Percentiles rank a stretch among this genome's conserved stretches.
Conservation (phyloP, 345 rosid species). For the Turnera subulata region DNA sequence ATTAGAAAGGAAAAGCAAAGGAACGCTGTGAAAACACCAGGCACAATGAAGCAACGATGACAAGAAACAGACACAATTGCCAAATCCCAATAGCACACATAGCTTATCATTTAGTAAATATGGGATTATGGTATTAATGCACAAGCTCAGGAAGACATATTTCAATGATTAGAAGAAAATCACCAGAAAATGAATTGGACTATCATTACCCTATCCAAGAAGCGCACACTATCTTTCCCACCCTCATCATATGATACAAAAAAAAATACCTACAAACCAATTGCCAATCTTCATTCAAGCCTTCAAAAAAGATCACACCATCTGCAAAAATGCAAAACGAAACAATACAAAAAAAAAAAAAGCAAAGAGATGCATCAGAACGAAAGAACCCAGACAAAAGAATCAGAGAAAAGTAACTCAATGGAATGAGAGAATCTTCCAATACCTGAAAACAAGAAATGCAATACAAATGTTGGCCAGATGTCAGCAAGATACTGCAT, state of each 20-base stretch:
- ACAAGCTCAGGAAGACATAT: constrained; percentile 18
- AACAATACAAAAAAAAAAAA: constrained; percentile 5
- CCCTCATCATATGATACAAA: constrained; percentile 22
- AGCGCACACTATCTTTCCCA: constrained; percentile 24
- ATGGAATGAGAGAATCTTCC: constrained; percentile 1
- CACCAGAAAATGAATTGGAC: constrained; percentile 20
- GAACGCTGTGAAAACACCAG: neutral
- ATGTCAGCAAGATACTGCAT: constrained; percentile 22
- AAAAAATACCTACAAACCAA: constrained; percentile 27
- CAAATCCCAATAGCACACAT: constrained; percentile 2
- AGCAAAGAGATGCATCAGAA: neutral
- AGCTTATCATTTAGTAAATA: constrained; percentile 19
- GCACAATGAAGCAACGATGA: neutral
- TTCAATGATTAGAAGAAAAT: constrained; percentile 15
- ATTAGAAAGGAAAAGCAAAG: neutral
- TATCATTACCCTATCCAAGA: constrained; percentile 23
- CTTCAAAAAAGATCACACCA: constrained; percentile 26
- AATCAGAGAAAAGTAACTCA: neutral
- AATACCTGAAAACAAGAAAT: constrained; percentile 35
- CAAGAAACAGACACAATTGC: neutral
- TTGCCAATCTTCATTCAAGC: constrained; percentile 28
- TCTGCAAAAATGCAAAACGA: constrained; percentile 22
- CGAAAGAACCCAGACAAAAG: neutral
- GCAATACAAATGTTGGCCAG: constrained; percentile 21
- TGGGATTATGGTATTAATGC: constrained; percentile 25